Evolutionary conservation across 306 rosid species (phyloP), one percentile per base, ranked within the genome.

Genomic region (Cercis canadensis): DNA sequence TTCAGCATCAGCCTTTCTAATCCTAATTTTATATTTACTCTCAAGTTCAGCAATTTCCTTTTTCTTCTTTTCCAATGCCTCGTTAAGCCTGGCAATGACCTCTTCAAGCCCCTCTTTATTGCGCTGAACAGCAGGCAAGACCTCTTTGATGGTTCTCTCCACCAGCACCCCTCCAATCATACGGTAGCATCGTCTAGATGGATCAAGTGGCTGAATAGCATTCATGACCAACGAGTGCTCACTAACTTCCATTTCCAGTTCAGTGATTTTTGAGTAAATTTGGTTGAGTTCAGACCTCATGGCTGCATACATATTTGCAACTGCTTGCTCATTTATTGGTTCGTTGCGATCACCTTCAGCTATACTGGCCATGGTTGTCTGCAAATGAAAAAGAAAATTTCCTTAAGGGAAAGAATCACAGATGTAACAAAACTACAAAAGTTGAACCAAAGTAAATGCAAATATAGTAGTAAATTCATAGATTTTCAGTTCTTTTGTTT

Each of bases 131-230:
- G 98, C 98, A 29, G 98, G 98, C 85, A 87, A 54, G 69, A 94
- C 98, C 78, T 94, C 98, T 57, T 84, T 87, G 82, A 90, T 83
- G 49, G 98, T 94, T 87, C 98, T 89, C 86, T 94, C 98, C 74
- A 94, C 98, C 81, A 94, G 90, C 47, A 94, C 97, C 31, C 97
- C 98, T 56, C 97, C 98, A 2, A 94, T 94, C 96, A 94, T 94
- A 5, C 98, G 85, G 69, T 87, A 94, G 86, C 98, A 90, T 66
- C 96, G 87, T 68, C 97, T 84, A 18, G 96, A 80, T 51, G 80
- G 97, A 51, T 94, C 97, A 5, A 94, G 96, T 0, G 96, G 98
- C 72, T 94, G 92, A 59, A 94, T 89, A 72, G 97, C 97, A 59
- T 84, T 87, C 15, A 89, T 77, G 60, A 94, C 98, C 85, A 90